Conservation (phyloP, 139 green algal species). For the Edaphochlamys debaryana region DNA sequence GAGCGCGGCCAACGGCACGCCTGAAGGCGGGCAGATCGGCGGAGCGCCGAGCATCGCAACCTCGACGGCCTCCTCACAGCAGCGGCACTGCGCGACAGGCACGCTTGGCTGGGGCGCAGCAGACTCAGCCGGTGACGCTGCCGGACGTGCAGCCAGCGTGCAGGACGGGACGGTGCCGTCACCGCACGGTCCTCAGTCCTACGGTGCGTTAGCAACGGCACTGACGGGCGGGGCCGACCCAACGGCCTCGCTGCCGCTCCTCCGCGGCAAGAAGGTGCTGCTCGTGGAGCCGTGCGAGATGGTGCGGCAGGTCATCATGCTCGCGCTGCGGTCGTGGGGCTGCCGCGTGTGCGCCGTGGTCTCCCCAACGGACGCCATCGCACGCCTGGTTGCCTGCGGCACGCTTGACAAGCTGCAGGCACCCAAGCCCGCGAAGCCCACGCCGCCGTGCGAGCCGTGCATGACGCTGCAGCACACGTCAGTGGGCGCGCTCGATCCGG, state of each 20-base stretch:
- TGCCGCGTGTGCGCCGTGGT: constrained; percentile 70
- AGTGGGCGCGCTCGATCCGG: background rate
- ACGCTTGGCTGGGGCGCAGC: no score
- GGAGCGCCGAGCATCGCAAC: no score
- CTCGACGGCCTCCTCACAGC: no score
- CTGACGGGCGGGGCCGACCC: background rate
- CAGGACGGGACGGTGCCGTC: background rate
- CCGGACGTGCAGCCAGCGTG: background rate
- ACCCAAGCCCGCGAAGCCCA: background rate
- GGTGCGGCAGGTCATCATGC: constrained; percentile 66
- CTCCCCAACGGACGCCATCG: constrained; percentile 58
- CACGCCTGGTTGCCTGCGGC: constrained; percentile 50
- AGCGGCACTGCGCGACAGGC: no score
- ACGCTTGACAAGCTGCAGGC: constrained; percentile 30
- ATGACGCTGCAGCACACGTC: constrained; percentile 42
- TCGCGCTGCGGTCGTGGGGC: constrained; percentile 75
- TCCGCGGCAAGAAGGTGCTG: constrained; percentile 68
- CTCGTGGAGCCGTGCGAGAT: constrained; percentile 75
- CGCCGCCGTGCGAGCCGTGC: constrained; percentile 10
- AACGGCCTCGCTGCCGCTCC: constrained; percentile 34
- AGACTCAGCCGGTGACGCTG: background rate
- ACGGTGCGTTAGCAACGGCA: background rate
- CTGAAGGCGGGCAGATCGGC: no score
- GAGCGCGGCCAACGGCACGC: no score
- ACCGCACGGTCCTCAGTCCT: no score